phyloP scores from a whole-genome alignment of 176 grass and related monocot species.

The Otatea glauca region DNA sequence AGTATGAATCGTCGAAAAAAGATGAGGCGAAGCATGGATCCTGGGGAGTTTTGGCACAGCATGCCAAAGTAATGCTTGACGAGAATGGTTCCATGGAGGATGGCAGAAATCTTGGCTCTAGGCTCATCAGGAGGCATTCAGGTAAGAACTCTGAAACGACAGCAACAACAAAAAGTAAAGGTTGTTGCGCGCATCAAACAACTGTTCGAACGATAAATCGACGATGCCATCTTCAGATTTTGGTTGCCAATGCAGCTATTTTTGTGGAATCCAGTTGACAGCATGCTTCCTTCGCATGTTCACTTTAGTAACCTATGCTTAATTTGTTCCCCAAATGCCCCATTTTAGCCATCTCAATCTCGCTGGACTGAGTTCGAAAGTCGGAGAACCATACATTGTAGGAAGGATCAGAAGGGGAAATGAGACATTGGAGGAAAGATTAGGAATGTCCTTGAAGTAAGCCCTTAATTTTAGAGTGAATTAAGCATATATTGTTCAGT shows the following conservation, averaged over 20 bases:
- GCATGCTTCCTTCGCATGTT: background rate
- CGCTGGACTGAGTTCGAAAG: constrained; percentile 56
- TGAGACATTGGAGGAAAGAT: constrained; percentile 88
- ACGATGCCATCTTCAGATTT: background rate
- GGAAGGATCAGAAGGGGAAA: constrained; percentile 49
- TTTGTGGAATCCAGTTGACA: background rate
- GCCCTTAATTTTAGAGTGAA: background rate
- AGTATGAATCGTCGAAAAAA: constrained; percentile 13
- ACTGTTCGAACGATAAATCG: background rate
- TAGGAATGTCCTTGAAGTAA: constrained; percentile 73
- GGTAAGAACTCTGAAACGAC: constrained; percentile 27
- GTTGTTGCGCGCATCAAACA: background rate
- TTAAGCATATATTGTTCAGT: background rate
- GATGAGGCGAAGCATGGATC: constrained; percentile 58
- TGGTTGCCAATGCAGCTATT: background rate
- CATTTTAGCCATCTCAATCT: constrained; percentile 54
- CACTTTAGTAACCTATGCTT: background rate
- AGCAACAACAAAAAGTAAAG: background rate
- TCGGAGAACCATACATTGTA: constrained; percentile 57
- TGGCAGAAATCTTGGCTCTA: background rate
- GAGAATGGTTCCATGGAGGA: constrained; percentile 48
- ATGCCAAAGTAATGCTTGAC: constrained; percentile 75
- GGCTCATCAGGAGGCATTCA: constrained; percentile 26
- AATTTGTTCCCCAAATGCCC: background rate
- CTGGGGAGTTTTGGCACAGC: constrained; percentile 67